Percentiles rank a stretch among this genome's conserved stretches.
These are phyloP conservation scores for Elongisporangium prolatum DNA, from an alignment of 352 stramenopile genomes.

Conservation along the genomic window DNA sequence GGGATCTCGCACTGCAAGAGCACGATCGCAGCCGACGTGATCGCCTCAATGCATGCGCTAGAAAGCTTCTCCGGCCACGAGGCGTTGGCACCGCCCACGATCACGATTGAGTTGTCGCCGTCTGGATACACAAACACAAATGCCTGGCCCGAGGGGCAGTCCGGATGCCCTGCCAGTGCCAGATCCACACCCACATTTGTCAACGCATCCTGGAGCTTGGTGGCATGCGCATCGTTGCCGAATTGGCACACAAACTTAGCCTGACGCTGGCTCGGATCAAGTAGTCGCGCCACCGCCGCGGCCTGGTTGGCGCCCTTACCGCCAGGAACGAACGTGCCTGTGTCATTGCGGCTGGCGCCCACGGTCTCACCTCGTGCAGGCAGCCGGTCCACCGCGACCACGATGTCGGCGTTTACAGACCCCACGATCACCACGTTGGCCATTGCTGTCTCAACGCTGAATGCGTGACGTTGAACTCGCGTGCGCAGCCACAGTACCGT, in stretches of 20 bases:
- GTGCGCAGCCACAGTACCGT: background rate
- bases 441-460: constrained; percentile 23
- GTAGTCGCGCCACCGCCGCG: constrained; percentile 46
- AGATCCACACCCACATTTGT: constrained; percentile 28
- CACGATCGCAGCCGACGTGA: constrained; percentile 53
- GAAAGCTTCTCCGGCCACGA: constrained; percentile 49
- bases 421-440: constrained; percentile 64
- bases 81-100: constrained; percentile 72
- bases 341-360: constrained; percentile 42
- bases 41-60: constrained; percentile 23
- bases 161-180: constrained; percentile 26
- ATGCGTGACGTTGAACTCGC: constrained; percentile 1
- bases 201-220: constrained; percentile 38
- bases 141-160: constrained; percentile 63
- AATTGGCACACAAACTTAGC: constrained; percentile 68
- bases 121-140: constrained; percentile 82
- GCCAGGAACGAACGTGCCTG: constrained; percentile 58
- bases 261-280: constrained; percentile 5
- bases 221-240: constrained; percentile 59
- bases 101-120: constrained; percentile 83
- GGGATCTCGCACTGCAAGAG: constrained; percentile 77
- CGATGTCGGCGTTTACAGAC: constrained; percentile 81
- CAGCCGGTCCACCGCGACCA: constrained; percentile 66
- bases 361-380: constrained; percentile 68
- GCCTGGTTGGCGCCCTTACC: constrained; percentile 83